phyloP scores from a whole-genome alignment of 2,329 filamentous ascomycete genomes.

The Orbilia oligospora region DNA sequence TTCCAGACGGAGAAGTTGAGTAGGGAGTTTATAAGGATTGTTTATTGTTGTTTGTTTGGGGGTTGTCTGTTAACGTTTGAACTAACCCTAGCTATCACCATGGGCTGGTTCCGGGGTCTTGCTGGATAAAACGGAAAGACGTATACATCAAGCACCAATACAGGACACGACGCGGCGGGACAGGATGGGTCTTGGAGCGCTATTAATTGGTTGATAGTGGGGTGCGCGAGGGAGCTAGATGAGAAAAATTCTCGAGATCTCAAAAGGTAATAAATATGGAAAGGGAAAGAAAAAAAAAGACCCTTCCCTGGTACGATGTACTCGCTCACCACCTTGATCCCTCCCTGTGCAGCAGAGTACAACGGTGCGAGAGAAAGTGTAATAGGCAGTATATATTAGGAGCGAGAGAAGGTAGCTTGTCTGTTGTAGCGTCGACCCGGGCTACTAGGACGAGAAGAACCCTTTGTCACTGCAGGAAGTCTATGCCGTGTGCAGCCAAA shows the following conservation, averaged over 20 bases:
- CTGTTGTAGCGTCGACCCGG: conserved; percentile 19
- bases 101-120: conserved; percentile 48
- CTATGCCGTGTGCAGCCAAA: conserved; percentile 60
- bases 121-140: conserved; percentile 57
- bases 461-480: conserved; percentile 53
- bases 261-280: neutral
- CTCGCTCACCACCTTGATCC: conserved; percentile 55
- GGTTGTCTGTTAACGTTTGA: conserved; percentile 37
- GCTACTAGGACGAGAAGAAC: conserved; percentile 31
- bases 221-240: conserved; percentile 34
- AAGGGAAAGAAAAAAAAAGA: conserved; percentile 11
- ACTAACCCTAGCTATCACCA: conserved; percentile 57
- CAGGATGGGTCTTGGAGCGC: conserved; percentile 48
- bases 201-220: conserved; percentile 52
- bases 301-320: conserved; percentile 32
- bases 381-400: conserved; percentile 12
- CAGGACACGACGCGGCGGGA: conserved; percentile 57
- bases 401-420: conserved; percentile 4
- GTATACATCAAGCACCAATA: conserved; percentile 43
- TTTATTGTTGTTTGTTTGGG: conserved; percentile 60
- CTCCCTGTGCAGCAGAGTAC: conserved; percentile 46
- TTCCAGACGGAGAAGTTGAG: conserved; percentile 33
- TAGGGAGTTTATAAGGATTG: conserved; percentile 48
- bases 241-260: conserved; percentile 50
- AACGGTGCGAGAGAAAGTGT: conserved; percentile 28